Conservation (phyloP, 2,329 filamentous ascomycete genomes). For the Stemphylium beticola region DNA sequence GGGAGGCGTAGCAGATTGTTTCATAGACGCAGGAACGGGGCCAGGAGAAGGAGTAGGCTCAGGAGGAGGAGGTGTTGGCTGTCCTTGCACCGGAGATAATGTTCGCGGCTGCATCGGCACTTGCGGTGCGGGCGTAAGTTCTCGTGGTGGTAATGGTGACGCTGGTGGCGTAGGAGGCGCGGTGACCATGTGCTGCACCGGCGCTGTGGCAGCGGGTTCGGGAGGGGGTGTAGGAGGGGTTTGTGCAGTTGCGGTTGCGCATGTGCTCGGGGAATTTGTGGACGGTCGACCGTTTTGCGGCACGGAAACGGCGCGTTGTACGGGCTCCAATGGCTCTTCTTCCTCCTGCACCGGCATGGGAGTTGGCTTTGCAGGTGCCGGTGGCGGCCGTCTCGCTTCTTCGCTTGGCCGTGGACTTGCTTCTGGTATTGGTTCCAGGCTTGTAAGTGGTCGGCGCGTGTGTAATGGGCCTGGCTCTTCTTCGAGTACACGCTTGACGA, state of each 20-base stretch:
- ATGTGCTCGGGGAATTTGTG: background rate
- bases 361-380: background rate
- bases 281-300: background rate
- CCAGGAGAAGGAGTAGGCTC: too few relatives aligned
- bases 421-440: slow-evolving; percentile 10
- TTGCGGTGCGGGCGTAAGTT: too few relatives aligned
- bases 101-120: too few relatives aligned
- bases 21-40: too few relatives aligned
- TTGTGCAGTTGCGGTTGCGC: background rate
- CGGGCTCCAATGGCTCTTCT: background rate
- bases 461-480: background rate
- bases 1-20: too few relatives aligned
- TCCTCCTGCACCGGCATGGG: background rate
- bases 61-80: too few relatives aligned
- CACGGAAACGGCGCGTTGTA: background rate
- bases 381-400: background rate
- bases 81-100: too few relatives aligned
- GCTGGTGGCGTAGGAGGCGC: too few relatives aligned
- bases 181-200: too few relatives aligned
- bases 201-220: background rate
- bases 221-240: background rate
- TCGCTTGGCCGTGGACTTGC: slow-evolving; percentile 11
- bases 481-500: background rate
- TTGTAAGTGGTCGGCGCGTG: background rate
- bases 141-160: too few relatives aligned